phyloP scores from a whole-genome alignment of 495 filamentous ascomycete genomes.

The Penicillium cinerascens region DNA sequence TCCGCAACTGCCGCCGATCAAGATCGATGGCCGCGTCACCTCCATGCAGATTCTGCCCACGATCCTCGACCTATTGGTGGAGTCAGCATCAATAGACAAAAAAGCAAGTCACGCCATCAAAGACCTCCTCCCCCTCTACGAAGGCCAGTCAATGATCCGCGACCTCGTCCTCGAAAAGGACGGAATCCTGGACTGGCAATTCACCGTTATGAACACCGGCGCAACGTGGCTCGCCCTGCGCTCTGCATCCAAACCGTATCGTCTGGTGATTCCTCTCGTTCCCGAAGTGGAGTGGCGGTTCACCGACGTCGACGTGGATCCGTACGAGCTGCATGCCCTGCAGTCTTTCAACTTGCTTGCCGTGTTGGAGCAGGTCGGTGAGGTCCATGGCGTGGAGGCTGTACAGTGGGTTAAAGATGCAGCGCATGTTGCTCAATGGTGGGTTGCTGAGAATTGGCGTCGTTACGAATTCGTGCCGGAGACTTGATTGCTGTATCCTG shows the following conservation, averaged over 20 bases:
- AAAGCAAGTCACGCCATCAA: slow-evolving; percentile 21
- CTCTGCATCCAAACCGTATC: slow-evolving; percentile 28
- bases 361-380: slow-evolving; percentile 21
- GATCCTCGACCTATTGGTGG: slow-evolving; percentile 38
- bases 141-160: slow-evolving; percentile 45
- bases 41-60: slow-evolving; percentile 41
- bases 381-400: slow-evolving; percentile 29
- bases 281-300: slow-evolving; percentile 36
- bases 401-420: slow-evolving; percentile 39
- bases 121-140: slow-evolving; percentile 39
- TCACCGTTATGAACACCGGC: slow-evolving; percentile 43
- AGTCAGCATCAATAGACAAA: slow-evolving; percentile 33
- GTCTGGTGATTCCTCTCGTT: slow-evolving; percentile 37
- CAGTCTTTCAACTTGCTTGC: slow-evolving; percentile 24
- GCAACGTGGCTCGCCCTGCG: slow-evolving; percentile 32
- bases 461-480: slow-evolving; percentile 30
- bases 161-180: slow-evolving; percentile 18
- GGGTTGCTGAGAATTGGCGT: slow-evolving; percentile 33
- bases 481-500: too few relatives aligned
- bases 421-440: slow-evolving; percentile 35
- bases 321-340: slow-evolving; percentile 26
- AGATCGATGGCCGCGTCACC: slow-evolving; percentile 30
- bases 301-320: slow-evolving; percentile 33
- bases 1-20: slow-evolving; percentile 35
- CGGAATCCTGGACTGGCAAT: slow-evolving; percentile 34